Conservation (phyloP, 495 filamentous ascomycete genomes). For the Neurospora discreta region DNA sequence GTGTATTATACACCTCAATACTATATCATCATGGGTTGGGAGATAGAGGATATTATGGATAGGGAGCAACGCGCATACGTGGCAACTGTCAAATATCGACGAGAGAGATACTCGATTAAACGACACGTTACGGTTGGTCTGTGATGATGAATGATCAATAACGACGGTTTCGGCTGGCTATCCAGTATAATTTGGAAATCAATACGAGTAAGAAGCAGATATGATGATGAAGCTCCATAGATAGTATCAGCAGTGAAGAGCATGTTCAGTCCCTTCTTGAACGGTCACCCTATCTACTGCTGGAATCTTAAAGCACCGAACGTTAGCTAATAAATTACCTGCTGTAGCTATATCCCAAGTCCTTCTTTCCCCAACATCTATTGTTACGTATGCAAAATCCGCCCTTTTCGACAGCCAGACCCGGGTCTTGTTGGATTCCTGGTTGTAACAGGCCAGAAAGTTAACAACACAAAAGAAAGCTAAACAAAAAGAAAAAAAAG, state of each 20-base stretch:
- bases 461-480: not conserved
- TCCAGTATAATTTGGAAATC: not conserved
- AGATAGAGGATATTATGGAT: not conserved
- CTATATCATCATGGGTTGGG: not conserved
- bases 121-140: not conserved
- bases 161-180: not conserved
- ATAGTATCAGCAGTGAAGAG: not conserved
- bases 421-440: not conserved
- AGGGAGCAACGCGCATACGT: not conserved
- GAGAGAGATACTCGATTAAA: not conserved
- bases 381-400: not conserved
- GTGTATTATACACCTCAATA: not conserved
- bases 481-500: not conserved
- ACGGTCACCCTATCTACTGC: not conserved
- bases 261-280: not conserved
- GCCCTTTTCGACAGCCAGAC: not conserved
- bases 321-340: not conserved
- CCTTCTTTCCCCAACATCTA: not conserved
- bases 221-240: not conserved
- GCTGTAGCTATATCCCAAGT: not conserved
- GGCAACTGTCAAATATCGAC: not conserved
- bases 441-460: not conserved
- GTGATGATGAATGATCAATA: not conserved
- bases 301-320: not conserved
- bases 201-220: not conserved